Base-by-base conservation (phyloP, 176 grass and related monocot species). In the Carex cristatella region DNA sequence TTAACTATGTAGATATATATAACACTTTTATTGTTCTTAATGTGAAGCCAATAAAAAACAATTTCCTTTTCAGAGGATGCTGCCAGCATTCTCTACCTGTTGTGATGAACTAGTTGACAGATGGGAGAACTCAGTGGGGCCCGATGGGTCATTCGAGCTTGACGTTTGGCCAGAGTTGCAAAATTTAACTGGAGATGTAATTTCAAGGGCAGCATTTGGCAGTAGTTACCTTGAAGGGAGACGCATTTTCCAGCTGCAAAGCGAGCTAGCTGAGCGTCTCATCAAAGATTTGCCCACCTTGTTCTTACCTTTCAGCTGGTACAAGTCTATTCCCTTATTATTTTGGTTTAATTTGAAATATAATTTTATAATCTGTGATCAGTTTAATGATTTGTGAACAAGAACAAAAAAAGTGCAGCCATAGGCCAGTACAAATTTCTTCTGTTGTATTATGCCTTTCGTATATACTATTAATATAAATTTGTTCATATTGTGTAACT, bases 161-260 rank as follows among this genome's bases (percentile, higher is more conserved):
- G 88, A 97, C 62, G 31, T 91, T 67, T 91, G 86, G 86, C 69
- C 86, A 30, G 89, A 97, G 70, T 64, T 97, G 7, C 86, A 92
- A 60, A 91, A 88, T 81, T 87, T 97, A 33, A 86, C 88, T 0
- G 94, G 90, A 84, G 92, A 97, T 86, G 94, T 89, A 42, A 97
- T 97, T 32, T 94, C 94, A 9, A 86, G 80, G 40, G 91, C 91
- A 14, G 88, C 91, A 63, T 97, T 97, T 86, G 94, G 94, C 30
- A 90, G 94, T 90, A 92, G 79, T 86, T 92, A 89, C 71, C 62
- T 87, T 13, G 88, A 94, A 80, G 92, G 88, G 53, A 88, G 15
- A 65, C 86, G 51, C 57, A 94, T 97, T 82, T 94, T 97, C 58
- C 83, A 89, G 62, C 86, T 94, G 13, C 94, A 90, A 86, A 68